phyloP scores from a whole-genome alignment of 257 asterid genomes.

The Knoxia roxburghii region DNA sequence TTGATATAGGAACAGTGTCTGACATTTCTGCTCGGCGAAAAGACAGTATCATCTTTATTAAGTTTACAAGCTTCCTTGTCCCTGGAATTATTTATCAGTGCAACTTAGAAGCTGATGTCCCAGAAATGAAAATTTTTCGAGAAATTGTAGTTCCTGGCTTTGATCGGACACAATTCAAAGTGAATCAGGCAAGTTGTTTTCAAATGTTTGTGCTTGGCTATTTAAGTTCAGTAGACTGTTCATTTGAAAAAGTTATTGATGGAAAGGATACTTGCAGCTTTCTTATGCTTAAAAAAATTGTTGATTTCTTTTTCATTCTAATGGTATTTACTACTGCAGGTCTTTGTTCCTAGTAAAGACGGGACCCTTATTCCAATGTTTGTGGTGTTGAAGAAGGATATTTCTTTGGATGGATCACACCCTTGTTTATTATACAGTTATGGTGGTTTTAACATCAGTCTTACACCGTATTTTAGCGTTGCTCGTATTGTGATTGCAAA shows the following conservation, averaged over 20 bases:
- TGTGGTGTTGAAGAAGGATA: slow-evolving; percentile 68
- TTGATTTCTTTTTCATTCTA: not conserved
- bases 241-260: not conserved
- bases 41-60: slow-evolving; percentile 51
- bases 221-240: not conserved
- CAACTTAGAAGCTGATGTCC: slow-evolving; percentile 46
- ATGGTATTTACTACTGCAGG: slow-evolving; percentile 35
- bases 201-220: not conserved
- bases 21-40: slow-evolving; percentile 66
- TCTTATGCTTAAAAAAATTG: not conserved
- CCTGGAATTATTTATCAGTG: slow-evolving; percentile 79
- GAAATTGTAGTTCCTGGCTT: slow-evolving; percentile 77
- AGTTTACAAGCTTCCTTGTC: slow-evolving; percentile 77
- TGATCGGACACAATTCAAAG: slow-evolving; percentile 62
- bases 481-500: slow-evolving; percentile 56
- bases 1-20: slow-evolving; percentile 79
- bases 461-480: slow-evolving; percentile 63
- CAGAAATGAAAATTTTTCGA: slow-evolving; percentile 57
- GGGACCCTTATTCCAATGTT: slow-evolving; percentile 71
- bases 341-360: slow-evolving; percentile 75
- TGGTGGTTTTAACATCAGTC: slow-evolving; percentile 80
- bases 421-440: slow-evolving; percentile 82
- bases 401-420: slow-evolving; percentile 72
- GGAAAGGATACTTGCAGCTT: not conserved
- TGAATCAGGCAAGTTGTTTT: slow-evolving; percentile 61